Base-by-base conservation (phyloP, 2,329 filamentous ascomycete genomes). In the Zasmidium angulare region DNA sequence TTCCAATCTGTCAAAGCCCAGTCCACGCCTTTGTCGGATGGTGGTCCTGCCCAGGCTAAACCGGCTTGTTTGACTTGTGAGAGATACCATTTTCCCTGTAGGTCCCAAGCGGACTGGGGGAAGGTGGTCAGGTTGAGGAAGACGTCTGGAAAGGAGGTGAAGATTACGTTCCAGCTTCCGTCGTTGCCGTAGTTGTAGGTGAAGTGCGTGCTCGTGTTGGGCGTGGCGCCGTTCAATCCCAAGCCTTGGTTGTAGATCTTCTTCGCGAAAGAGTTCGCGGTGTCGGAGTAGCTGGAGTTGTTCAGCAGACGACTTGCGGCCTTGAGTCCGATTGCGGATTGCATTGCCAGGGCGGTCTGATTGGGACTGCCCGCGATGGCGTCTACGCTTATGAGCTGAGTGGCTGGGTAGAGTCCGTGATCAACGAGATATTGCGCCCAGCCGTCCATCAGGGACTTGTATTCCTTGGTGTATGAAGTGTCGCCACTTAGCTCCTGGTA, bases 401-500 rank as follows among this genome's bases (percentile, higher is more conserved):
- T 77, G 1, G 77, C 76, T 1, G 83, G 83, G 55, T 82, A 79
- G 6, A 86, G 74, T 6, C 81, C 78, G 62, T 82, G 80, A 6
- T 78, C 68, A 1, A 82, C 74, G 10, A 86, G 75, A 66, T 82
- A 86, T 9, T 76, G 71, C 7, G 78, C 79, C 79, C 82, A 86
- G 65, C 82, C 78, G 51, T 79, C 77, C 40, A 86, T 77, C 17
- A 83, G 74, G 14, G 69, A 55, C 64, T 82, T 82, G 68, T 85
- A 81, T 14, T 75, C 52, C 2, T 71, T 67, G 40, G 83, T 73
- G 67, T 86, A 71, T 7, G 62, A 74, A 1, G 70, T 78, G 66
- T 88, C 81, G 6, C 75, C 72, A 0, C 81, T 77, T 2, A 77
- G 75, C 69, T 87, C 83, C 0, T 82, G 82, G 63, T 89, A 85